These are phyloP conservation scores for Fusarium sp. DNA, from an alignment of 2,329 filamentous ascomycete species.

Conservation along the genomic window DNA sequence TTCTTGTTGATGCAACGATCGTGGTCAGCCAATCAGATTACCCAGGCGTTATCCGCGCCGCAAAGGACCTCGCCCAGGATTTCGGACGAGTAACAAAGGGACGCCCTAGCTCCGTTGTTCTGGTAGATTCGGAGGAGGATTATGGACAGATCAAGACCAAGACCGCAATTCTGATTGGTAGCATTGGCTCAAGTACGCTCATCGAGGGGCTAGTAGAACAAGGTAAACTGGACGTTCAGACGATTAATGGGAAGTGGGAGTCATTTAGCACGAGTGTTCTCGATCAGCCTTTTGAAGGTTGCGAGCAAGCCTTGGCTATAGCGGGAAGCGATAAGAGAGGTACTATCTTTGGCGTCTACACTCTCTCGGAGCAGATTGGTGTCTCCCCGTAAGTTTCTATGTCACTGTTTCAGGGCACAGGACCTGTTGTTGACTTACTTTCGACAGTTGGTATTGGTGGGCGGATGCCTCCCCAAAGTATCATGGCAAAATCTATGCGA, in stretches of 20 bases:
- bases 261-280: constrained; percentile 5
- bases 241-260: constrained; percentile 29
- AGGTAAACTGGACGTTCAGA: not conserved
- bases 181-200: constrained; percentile 2
- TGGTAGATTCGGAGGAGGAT: not conserved
- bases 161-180: constrained; percentile 8
- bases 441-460: constrained; percentile 40
- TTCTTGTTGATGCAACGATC: constrained; percentile 20
- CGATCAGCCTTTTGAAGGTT: not conserved
- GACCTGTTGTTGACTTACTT: accelerated
- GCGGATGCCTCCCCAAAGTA: constrained; percentile 32
- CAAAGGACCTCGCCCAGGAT: constrained; percentile 24
- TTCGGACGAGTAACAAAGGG: constrained; percentile 24
- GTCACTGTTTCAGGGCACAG: accelerated
- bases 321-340: constrained; percentile 35
- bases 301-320: not conserved
- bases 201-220: not conserved
- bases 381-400: constrained; percentile 28
- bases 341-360: constrained; percentile 27
- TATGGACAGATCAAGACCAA: not conserved
- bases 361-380: constrained; percentile 33
- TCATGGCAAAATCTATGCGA: constrained; percentile 5
- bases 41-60: constrained; percentile 25
- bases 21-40: constrained; percentile 28
- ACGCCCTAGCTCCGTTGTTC: not conserved